Evolutionary conservation across 2,329 filamentous ascomycete genomes (phyloP), one percentile per base, ranked within the genome.

Genomic region (Scorias spongiosa): DNA sequence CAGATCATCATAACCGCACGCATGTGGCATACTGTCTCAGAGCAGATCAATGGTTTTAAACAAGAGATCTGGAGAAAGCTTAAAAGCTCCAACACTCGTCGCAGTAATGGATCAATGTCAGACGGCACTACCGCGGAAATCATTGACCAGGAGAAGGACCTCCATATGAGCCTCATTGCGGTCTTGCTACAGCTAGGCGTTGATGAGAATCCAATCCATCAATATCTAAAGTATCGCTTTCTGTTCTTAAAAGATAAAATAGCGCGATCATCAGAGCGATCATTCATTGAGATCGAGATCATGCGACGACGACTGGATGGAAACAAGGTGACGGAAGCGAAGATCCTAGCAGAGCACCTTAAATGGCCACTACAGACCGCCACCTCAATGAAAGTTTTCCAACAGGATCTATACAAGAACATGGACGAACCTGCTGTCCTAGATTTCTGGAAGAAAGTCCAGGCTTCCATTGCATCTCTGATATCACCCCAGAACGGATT

Each of bases 121-220:
- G 32, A 36, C 9, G 32, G 32, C 9, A 36, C 12, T 9, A 26
- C 20, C 20, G 20, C 20, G 7, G 20, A 26, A 26, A 26, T 26
- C 20, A 26, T 4, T 26, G 60, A 67, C 55, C 57, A 59, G 36
- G 42, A 65, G 58, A 42, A 72, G 72, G 85, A 89, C 57, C 86
- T 94, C 59, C 83, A 95, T 56, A 86, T 95, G 77, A 86, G 94
- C 58, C 70, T 95, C 40, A 96, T 98, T 44, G 74, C 79, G 17
- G 71, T 95, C 30, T 71, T 98, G 43, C 67, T 98, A n/a, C 89
- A 98, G 61, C 70, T 98, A 15, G 93, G 91, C 6, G 87, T 94
- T 2, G 83, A 93, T 9, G 87, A 96, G 47, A 98, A 93, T 54
- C 91, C 91, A 1, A 93, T 98, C 49, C 94, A 85, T 84, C 75